phyloP scores from a whole-genome alignment of 345 rosid species.

The Dimocarpus longan region DNA sequence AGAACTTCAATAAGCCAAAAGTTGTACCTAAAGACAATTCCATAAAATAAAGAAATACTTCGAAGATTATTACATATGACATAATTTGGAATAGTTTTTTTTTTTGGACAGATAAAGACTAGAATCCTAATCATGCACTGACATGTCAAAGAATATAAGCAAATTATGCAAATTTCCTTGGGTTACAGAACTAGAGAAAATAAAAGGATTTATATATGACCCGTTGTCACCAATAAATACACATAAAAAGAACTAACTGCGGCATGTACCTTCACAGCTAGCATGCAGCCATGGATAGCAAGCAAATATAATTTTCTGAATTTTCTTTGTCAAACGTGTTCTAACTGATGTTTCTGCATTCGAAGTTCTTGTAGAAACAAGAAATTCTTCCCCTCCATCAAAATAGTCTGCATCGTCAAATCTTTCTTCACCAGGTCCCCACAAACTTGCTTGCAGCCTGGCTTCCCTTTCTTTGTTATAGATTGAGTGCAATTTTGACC shows the following conservation, averaged over 20 bases:
- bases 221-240: slow-evolving; percentile 3
- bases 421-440: slow-evolving; percentile 79
- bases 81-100: too few species aligned
- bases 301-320: slow-evolving; percentile 70
- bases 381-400: too few species aligned
- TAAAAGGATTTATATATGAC: background rate
- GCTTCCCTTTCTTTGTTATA: slow-evolving; percentile 97
- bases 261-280: too few species aligned
- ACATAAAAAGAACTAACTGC: background rate
- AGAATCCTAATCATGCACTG: background rate
- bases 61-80: background rate
- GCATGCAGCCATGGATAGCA: slow-evolving; percentile 26
- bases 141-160: background rate
- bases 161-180: background rate
- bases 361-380: slow-evolving; percentile 40
- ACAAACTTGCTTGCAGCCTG: slow-evolving; percentile 86
- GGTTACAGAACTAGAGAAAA: slow-evolving; percentile 8
- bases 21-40: background rate
- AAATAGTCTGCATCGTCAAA: slow-evolving; percentile 41
- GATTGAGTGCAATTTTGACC: slow-evolving; percentile 78
- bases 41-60: background rate
- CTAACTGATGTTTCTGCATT: slow-evolving; percentile 57
- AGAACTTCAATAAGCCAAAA: background rate
- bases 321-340: slow-evolving; percentile 52
- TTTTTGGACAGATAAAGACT: background rate